Evolutionary conservation across 2,329 filamentous ascomycete genomes (phyloP).

Genomic region (Cadophora malorum): DNA sequence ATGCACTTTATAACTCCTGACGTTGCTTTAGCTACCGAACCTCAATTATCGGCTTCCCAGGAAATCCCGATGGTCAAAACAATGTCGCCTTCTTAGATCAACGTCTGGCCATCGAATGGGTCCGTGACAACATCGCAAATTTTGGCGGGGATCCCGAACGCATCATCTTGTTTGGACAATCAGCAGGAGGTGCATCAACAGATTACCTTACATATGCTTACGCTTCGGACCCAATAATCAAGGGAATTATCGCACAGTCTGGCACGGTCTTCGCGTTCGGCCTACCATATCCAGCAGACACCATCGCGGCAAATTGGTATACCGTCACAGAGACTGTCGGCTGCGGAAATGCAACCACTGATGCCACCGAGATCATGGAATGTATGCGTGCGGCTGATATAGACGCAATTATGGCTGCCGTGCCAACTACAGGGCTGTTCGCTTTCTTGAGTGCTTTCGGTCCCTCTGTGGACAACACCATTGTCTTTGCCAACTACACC

Average conservation of each 20-base stretch:
- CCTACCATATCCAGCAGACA: conserved; percentile 26
- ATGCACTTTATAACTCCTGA: neutral
- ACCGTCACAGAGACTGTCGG: conserved; percentile 29
- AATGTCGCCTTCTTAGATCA: conserved; percentile 63
- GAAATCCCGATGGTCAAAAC: conserved; percentile 30
- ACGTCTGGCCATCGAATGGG: conserved; percentile 56
- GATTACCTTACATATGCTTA: conserved; percentile 33
- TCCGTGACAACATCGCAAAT: conserved; percentile 46
- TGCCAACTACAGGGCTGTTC: conserved; percentile 24
- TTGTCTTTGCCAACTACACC: conserved; percentile 32
- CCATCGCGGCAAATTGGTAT: conserved; percentile 30
- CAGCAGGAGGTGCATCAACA: conserved; percentile 57
- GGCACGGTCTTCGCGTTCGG: conserved; percentile 17
- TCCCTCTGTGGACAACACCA: conserved; percentile 30
- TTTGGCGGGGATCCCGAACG: conserved; percentile 50
- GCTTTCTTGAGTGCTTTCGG: conserved; percentile 26
- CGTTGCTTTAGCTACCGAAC: conserved; percentile 30
- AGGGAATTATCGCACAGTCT: conserved; percentile 39
- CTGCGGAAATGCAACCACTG: conserved; percentile 33
- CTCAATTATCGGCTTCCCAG: conserved; percentile 37
- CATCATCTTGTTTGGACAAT: conserved; percentile 65
- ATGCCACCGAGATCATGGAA: conserved; percentile 20
- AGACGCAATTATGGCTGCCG: conserved; percentile 25
- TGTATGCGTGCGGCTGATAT: conserved; percentile 27
- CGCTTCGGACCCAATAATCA: conserved; percentile 36